phyloP scores from a whole-genome alignment of 2,329 filamentous ascomycete species.

The Arthroderma sp. region DNA sequence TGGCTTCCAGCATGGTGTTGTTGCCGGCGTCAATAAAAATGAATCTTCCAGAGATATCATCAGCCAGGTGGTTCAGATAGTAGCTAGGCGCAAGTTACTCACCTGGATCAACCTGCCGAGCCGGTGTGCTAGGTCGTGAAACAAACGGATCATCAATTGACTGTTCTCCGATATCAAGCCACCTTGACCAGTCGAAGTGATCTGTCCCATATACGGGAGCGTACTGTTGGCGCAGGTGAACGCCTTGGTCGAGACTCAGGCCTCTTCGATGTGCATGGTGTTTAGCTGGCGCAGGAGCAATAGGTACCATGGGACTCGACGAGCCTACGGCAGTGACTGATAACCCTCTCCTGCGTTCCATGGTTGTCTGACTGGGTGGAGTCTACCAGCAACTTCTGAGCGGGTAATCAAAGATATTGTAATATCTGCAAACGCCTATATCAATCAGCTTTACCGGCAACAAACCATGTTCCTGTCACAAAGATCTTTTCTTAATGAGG shows the following conservation, averaged over 20 bases:
- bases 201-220: slow-evolving; percentile 18
- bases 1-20: slow-evolving; percentile 42
- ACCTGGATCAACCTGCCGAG: slow-evolving; percentile 47
- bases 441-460: too few species aligned
- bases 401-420: too few species aligned
- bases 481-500: too few species aligned
- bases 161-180: slow-evolving; percentile 3
- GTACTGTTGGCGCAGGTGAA: slow-evolving; percentile 6
- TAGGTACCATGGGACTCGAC: too few species aligned
- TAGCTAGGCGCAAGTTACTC: slow-evolving; percentile 20
- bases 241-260: slow-evolving; percentile 60
- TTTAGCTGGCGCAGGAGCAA: too few species aligned
- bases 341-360: too few species aligned
- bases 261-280: slow-evolving; percentile 54
- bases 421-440: too few species aligned
- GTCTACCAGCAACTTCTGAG: too few species aligned
- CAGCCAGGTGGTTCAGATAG: neutral
- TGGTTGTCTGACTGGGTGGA: too few species aligned
- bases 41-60: slow-evolving; percentile 5
- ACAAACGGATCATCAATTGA: slow-evolving; percentile 12
- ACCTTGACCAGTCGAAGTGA: slow-evolving; percentile 40
- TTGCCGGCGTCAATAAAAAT: slow-evolving; percentile 52
- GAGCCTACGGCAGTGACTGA: too few species aligned
- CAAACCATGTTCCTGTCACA: too few species aligned
- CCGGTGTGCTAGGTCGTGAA: slow-evolving; percentile 49